Conservation (phyloP, 371 early-diverging fungal species). For the Lichtheimia ornata region DNA sequence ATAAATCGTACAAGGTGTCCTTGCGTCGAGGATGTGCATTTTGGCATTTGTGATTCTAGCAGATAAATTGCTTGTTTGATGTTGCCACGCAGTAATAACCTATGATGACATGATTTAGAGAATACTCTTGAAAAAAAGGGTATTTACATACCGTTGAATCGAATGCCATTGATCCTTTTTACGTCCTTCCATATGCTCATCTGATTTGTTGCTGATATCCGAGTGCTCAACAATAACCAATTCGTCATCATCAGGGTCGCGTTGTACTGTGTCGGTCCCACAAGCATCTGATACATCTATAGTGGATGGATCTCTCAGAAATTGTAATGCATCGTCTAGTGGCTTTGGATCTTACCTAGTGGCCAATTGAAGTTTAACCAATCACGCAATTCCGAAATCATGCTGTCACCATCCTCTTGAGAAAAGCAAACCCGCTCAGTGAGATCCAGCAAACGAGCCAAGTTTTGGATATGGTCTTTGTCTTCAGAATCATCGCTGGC, state of each 20-base stretch:
- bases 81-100: conserved; percentile 18
- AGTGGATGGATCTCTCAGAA: neutral
- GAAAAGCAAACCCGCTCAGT: conserved; percentile 16
- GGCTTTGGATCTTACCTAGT: conserved; percentile 3
- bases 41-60: conserved; percentile 3
- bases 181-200: neutral
- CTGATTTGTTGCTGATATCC: conserved; percentile 4
- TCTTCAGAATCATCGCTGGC: conserved; percentile 2
- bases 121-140: neutral
- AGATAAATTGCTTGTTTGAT: conserved; percentile 13
- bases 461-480: neutral
- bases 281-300: neutral
- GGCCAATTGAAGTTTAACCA: conserved; percentile 20
- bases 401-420: neutral
- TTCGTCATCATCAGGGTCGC: conserved; percentile 8
- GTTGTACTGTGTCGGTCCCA: neutral
- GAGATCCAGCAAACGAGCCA: conserved; percentile 12
- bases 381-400: conserved; percentile 8
- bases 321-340: neutral
- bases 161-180: conserved; percentile 3
- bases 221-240: conserved; percentile 9
- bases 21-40: neutral
- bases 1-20: neutral
- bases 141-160: conserved; percentile 5
- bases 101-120: neutral